These are phyloP conservation scores for Daldinia loculata DNA, from an alignment of 495 filamentous ascomycete genomes.

Conservation along the genomic window DNA sequence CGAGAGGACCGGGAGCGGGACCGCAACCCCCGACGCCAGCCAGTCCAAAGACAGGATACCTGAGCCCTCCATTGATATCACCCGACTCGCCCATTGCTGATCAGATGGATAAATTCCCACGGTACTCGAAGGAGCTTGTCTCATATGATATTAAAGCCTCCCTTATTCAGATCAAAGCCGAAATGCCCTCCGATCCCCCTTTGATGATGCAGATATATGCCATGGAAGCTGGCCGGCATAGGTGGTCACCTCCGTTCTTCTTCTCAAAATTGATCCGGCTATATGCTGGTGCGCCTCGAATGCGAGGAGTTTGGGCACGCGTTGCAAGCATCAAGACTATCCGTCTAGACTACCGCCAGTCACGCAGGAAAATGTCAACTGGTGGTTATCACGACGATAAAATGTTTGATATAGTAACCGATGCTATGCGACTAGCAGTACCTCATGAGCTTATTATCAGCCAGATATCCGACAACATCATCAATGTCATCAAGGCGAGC, in stretches of 20 bases:
- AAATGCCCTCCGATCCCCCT: slow-evolving; percentile 83
- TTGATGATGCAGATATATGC: slow-evolving; percentile 90
- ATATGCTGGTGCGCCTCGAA: slow-evolving; percentile 84
- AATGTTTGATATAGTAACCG: slow-evolving; percentile 82
- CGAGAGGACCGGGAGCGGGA: slow-evolving; percentile 47
- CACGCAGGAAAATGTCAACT: slow-evolving; percentile 69
- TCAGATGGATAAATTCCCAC: slow-evolving; percentile 45
- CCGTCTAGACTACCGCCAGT: slow-evolving; percentile 80
- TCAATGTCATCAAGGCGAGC: slow-evolving; percentile 85
- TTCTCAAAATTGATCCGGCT: slow-evolving; percentile 78
- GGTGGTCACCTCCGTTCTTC: slow-evolving; percentile 83
- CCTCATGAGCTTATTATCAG: slow-evolving; percentile 95
- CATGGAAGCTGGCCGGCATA: slow-evolving; percentile 81
- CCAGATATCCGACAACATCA: slow-evolving; percentile 89
- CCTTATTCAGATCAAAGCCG: slow-evolving; percentile 86
- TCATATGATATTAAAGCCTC: slow-evolving; percentile 80
- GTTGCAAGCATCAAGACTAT: slow-evolving; percentile 82
- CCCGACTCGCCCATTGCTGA: slow-evolving; percentile 43
- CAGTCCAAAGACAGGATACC: slow-evolving; percentile 37
- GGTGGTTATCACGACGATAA: slow-evolving; percentile 72
- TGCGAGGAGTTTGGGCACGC: slow-evolving; percentile 83
- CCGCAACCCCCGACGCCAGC: slow-evolving; percentile 41
- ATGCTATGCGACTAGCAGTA: slow-evolving; percentile 87
- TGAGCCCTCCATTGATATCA: slow-evolving; percentile 51
- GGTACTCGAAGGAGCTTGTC: slow-evolving; percentile 67